Evolutionary conservation across 352 stramenopile species (phyloP), one percentile per base, ranked within the genome.

Genomic region (Phytophthora sp.): DNA sequence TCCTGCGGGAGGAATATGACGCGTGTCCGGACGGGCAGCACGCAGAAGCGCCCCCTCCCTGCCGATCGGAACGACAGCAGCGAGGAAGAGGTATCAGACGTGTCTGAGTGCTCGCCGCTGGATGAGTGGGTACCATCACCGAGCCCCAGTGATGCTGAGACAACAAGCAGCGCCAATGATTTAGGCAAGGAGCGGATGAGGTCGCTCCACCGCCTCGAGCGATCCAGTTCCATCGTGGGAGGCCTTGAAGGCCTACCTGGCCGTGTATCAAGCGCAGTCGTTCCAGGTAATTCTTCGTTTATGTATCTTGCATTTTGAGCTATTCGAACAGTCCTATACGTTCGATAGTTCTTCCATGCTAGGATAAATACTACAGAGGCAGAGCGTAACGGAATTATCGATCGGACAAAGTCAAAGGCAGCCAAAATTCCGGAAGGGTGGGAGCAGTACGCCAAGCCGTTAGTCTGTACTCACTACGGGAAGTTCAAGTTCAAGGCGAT

Each of bases 321-420:
- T 44, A 23, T 44, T 44, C 36, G 20, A 44, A 9, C 12, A 15
- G 11, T 7, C 2, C 4, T 23, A 9, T 20, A 9, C 11, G 16
- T 20, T n/a, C 20, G 16, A 57, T 69, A 4, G 66, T 3, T 77
- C 9, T 88, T 63, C n/a, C 18, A 20, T 1, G 29, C 41, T 2
- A 5, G 42, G 12, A 47, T 42, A 35, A 63, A 63, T 23, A 63
- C 55, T 1, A 54, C 29, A 15, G 2, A 13, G 6, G 11, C 0
- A 33, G 29, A 33, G 29, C 29, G 29, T 33, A 33, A 33, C 29
- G 29, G 7, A 7, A 11, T 33, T 33, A 33, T 33, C 29, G 29
- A n/a, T n/a, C n/a, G n/a, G n/a, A n/a, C n/a, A n/a, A n/a, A n/a
- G n/a, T n/a, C n/a, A n/a, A n/a, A n/a, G n/a, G n/a, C n/a, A n/a